Percentiles rank a stretch among this genome's conserved stretches.
These are phyloP conservation scores for Musa beccarii DNA, from an alignment of 176 grass and related monocot genomes.

Conservation along the genomic window DNA sequence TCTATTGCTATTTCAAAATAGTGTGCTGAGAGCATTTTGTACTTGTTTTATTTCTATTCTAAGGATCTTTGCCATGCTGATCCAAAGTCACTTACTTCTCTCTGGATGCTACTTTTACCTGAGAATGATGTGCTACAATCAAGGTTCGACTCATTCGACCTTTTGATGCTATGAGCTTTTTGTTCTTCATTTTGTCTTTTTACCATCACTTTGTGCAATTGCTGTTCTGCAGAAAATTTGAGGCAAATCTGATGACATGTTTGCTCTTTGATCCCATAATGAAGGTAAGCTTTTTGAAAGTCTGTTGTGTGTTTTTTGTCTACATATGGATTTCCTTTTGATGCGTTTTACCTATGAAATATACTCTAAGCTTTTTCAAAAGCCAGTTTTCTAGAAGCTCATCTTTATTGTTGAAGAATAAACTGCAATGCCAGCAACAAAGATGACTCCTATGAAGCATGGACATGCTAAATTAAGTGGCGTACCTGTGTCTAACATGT, in stretches of 20 bases:
- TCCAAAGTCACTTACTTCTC: constrained; percentile 75
- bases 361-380: neutral
- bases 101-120: constrained; percentile 82
- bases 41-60: constrained; percentile 17
- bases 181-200: constrained; percentile 14
- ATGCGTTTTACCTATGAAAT: neutral
- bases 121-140: constrained; percentile 79
- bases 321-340: constrained; percentile 3
- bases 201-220: constrained; percentile 24
- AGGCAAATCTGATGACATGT: constrained; percentile 88
- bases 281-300: constrained; percentile 41
- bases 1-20: neutral
- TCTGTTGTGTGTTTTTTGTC: neutral
- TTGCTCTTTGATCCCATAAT: constrained; percentile 84
- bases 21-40: neutral
- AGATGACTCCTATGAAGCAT: neutral
- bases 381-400: neutral
- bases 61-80: constrained; percentile 88
- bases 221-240: constrained; percentile 63
- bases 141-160: constrained; percentile 34
- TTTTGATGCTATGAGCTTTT: constrained; percentile 2
- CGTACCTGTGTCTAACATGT: too few relatives aligned
- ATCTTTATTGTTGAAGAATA: neutral
- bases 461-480: too few relatives aligned
- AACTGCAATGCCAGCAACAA: neutral